Evolutionary conservation across 192 early-diverging fungal genomes (phyloP).

Genomic region (Pilaira anomala): DNA sequence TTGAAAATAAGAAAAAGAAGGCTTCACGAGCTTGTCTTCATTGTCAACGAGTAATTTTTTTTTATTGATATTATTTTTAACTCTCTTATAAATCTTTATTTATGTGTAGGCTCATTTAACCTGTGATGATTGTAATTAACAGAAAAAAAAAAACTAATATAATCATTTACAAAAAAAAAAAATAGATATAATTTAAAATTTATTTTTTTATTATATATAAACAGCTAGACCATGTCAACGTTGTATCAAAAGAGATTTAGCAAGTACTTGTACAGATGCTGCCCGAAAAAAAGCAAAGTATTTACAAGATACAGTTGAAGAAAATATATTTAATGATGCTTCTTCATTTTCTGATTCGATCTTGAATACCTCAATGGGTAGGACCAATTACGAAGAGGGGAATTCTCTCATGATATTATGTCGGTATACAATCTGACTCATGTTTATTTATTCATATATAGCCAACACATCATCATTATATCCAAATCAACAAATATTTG

Average conservation of each 20-base stretch:
- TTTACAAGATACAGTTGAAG: slow-evolving; percentile 61
- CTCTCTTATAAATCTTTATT: neutral
- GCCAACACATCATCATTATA: neutral
- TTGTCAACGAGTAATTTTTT: slow-evolving; percentile 55
- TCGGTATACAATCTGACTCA: slow-evolving; percentile 42
- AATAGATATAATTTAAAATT: neutral
- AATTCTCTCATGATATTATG: no score
- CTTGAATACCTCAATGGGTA: slow-evolving; percentile 9
- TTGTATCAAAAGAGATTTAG: slow-evolving; percentile 80
- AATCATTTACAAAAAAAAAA: slow-evolving; percentile 3
- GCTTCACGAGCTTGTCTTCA: slow-evolving; percentile 54
- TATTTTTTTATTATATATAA: slow-evolving; percentile 8
- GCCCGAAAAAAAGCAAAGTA: slow-evolving; percentile 91
- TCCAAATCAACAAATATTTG: slow-evolving; percentile 25
- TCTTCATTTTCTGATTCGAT: slow-evolving; percentile 54
- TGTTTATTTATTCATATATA: neutral
- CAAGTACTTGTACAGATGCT: slow-evolving; percentile 76
- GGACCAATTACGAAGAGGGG: neutral
- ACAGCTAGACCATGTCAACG: slow-evolving; percentile 78
- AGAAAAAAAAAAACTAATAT: neutral
- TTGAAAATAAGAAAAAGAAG: slow-evolving; percentile 26
- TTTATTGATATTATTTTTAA: neutral
- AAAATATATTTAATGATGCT: slow-evolving; percentile 7
- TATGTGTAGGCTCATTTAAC: slow-evolving; percentile 62
- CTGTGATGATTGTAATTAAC: slow-evolving; percentile 59